Percentiles rank a stretch among this genome's conserved stretches.
phyloP scores from a whole-genome alignment of 78 protist species.

The Blattamonas nauphoetae region DNA sequence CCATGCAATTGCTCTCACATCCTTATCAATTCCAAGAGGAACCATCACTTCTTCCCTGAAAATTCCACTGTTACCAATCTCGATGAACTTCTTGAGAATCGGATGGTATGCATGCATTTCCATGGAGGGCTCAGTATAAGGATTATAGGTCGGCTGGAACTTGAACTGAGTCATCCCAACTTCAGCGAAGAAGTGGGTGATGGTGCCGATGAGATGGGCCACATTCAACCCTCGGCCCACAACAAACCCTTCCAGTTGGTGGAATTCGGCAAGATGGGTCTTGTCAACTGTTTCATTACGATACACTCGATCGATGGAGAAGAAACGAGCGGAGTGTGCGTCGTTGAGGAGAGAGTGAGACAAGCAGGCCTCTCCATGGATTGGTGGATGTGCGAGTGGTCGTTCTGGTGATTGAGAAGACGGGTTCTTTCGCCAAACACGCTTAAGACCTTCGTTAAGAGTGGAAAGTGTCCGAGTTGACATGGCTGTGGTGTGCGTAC shows the following conservation, averaged over 20 bases:
- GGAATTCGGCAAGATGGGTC: conserved; percentile 59
- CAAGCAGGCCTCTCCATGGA: neutral
- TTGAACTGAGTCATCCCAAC: conserved; percentile 31
- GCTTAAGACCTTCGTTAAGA: neutral
- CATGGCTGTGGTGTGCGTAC: conserved; percentile 99
- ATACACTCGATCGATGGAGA: conserved; percentile 97
- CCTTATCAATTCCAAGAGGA: conserved; percentile 96
- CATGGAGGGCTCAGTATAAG: conserved; percentile 99
- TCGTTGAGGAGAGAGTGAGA: conserved; percentile 75
- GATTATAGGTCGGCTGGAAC: conserved; percentile 83
- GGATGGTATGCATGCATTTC: conserved; percentile 77
- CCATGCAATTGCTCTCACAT: conserved; percentile 86
- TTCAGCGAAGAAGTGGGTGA: conserved; percentile 74
- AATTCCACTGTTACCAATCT: conserved; percentile 86
- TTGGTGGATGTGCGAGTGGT: neutral
- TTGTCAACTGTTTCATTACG: conserved; percentile 96
- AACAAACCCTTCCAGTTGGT: conserved; percentile 81
- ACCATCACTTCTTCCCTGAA: conserved; percentile 95
- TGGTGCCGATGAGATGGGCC: conserved; percentile 77
- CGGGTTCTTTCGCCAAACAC: neutral
- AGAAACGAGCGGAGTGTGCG: conserved; percentile 61
- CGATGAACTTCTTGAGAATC: conserved; percentile 45
- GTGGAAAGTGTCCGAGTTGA: conserved; percentile 45
- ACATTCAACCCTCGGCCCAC: conserved; percentile 77
- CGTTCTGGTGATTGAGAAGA: neutral